A percentile compares a stretch with the other conserved stretches of the same genome.
Conservation (phyloP, 139 green algal species). For the Choricystis sp. region DNA sequence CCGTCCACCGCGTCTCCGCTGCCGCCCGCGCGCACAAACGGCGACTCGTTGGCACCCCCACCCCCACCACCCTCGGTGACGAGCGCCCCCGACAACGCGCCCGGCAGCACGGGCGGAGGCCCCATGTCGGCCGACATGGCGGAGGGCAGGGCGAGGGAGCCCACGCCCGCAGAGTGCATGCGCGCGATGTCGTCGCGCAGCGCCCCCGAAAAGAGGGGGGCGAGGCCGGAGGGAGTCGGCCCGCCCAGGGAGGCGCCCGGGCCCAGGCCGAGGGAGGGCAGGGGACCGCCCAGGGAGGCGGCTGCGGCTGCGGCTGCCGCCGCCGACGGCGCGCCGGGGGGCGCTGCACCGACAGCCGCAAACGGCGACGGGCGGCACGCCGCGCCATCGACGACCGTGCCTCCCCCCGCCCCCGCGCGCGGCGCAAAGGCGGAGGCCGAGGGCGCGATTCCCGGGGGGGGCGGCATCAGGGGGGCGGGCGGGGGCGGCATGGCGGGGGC, state of each 20-base stretch:
- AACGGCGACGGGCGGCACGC: slow-evolving; percentile 1
- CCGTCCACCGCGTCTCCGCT: neutral
- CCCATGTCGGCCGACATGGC: neutral
- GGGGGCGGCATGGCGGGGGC: neutral
- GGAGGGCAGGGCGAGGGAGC: neutral
- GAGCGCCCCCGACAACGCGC: neutral
- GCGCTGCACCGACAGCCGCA: neutral
- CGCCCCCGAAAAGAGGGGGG: neutral
- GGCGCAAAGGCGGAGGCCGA: slow-evolving; percentile 4
- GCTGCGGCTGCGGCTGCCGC: neutral
- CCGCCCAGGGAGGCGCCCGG: too few relatives aligned
- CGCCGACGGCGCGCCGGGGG: neutral
- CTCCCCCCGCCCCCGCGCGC: neutral
- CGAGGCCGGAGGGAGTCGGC: neutral
- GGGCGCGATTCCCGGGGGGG: neutral
- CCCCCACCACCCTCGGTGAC: neutral
- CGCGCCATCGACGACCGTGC: too few relatives aligned
- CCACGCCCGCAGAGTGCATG: neutral
- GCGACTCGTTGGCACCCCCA: neutral
- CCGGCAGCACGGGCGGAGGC: neutral
- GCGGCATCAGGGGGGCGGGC: neutral
- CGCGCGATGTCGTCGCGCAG: neutral
- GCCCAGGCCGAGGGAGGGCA: too few relatives aligned
- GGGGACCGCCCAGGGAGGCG: too few relatives aligned
- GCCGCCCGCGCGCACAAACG: neutral